phyloP scores from a whole-genome alignment of 768 basidiomycete genomes.

The Royoungia palumana region DNA sequence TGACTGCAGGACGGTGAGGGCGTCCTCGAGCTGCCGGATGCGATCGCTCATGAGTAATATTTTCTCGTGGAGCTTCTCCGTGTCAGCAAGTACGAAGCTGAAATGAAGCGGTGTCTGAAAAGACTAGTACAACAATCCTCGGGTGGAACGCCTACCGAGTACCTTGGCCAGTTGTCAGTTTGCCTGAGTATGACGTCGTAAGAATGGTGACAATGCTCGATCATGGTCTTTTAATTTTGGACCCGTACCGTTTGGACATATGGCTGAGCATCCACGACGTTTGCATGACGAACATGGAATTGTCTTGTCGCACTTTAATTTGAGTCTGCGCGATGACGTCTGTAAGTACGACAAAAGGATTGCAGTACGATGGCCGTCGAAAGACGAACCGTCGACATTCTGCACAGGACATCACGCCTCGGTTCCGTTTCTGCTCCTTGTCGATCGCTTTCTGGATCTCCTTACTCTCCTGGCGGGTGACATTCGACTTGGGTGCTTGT shows the following conservation, averaged over 20 bases:
- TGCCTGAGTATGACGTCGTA: conserved; percentile 33
- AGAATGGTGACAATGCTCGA: background rate
- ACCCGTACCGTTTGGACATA: conserved; percentile 61
- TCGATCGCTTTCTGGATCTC: conserved; percentile 51
- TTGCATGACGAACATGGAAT: conserved; percentile 57
- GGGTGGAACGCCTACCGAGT: conserved; percentile 49
- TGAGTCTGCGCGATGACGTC: conserved; percentile 40
- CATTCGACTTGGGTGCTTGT: conserved; percentile 46
- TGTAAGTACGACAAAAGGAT: background rate
- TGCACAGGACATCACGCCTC: conserved; percentile 53
- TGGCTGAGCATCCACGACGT: conserved; percentile 70
- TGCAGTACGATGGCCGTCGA: background rate
- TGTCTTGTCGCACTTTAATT: conserved; percentile 74
- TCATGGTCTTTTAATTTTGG: background rate
- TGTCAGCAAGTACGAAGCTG: conserved; percentile 71
- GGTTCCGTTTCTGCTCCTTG: conserved; percentile 63
- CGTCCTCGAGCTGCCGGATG: conserved; percentile 70
- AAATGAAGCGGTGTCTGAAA: background rate
- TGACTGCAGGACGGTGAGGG: conserved; percentile 53
- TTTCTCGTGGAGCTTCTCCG: conserved; percentile 65
- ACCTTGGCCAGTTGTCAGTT: conserved; percentile 73
- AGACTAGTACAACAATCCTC: background rate
- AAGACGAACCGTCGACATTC: conserved; percentile 56
- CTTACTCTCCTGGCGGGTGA: conserved; percentile 27
- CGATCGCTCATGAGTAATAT: conserved; percentile 67